Percentiles rank a stretch among this genome's conserved stretches.
Evolutionary conservation across 2,329 filamentous ascomycete species (phyloP).

Genomic region (Colletotrichum cordylinicola): DNA sequence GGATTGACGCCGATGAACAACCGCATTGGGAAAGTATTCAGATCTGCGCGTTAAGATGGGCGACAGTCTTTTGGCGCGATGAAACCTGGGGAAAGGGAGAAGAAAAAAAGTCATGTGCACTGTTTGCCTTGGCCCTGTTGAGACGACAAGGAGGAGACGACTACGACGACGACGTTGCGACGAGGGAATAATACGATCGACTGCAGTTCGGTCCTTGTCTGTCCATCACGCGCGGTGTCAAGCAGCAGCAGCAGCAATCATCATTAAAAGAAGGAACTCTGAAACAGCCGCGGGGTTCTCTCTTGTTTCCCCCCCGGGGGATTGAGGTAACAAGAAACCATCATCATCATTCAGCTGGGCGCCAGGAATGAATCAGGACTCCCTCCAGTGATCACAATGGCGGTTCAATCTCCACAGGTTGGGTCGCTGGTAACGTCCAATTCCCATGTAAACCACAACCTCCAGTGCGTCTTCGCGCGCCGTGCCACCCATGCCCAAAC

Average conservation of each 20-base stretch:
- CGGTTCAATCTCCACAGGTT: background rate
- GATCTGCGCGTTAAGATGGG: background rate
- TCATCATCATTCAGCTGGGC: background rate
- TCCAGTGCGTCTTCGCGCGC: background rate
- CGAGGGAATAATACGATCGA: background rate
- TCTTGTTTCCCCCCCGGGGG: background rate
- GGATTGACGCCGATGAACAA: background rate
- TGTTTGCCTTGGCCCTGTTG: background rate
- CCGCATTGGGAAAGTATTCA: background rate
- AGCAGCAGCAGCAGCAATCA: background rate
- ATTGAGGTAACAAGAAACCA: background rate
- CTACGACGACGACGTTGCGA: background rate
- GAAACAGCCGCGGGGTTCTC: background rate
- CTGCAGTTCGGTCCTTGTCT: background rate
- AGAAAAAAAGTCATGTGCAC: background rate
- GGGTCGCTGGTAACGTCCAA: background rate
- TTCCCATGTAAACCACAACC: background rate
- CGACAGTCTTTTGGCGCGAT: background rate
- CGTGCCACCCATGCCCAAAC: constrained; percentile 20
- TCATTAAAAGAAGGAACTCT: background rate
- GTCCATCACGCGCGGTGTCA: background rate
- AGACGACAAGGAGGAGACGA: background rate
- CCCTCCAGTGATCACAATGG: background rate
- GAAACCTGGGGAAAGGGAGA: background rate
- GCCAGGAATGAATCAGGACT: background rate